Evolutionary conservation across 441 rosid species (phyloP), one percentile per base, ranked within the genome.

Genomic region (Syzygium malaccense): DNA sequence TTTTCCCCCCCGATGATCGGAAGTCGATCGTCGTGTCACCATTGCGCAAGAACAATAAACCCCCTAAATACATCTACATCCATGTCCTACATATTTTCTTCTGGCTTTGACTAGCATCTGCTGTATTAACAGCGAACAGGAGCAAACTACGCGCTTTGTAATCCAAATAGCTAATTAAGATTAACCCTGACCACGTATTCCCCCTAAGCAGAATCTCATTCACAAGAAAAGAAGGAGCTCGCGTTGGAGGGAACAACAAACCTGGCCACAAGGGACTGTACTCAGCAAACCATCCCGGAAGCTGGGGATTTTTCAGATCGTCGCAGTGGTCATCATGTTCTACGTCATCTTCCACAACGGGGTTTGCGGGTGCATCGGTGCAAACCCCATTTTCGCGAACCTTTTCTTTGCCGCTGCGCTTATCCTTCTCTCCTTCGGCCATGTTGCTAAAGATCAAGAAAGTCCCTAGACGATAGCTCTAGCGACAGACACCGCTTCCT

Each of bases 201-300:
- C 51, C 51, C 83, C 51, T 23, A 13, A 75, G 18, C 51, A 23
- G 83, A 75, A 41, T 45, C n/a, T 1, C 83, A 4, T 71, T 71
- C 49, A 20, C 80, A 20, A 71, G 83, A 41, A 75, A 41, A 11
- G 80, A 9, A 55, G 57, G 57, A 55, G 57, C 57, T 55, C 25
- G 57, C 23, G 8, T 18, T 55, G 57, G 23, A 58, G 64, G 25
- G 25, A 45, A 9, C 26, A 33, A 41, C 89, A 84, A 60, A 94
- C 95, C 95, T 92, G 94, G 93, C 92, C 93, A 92, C 23, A 88
- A 66, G 5, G 92, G 87, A 75, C 92, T 85, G 87, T 88, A 71
- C 88, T 92, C 94, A 53, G 92, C 90, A 88, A 89, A 91, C 95
- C 95, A 94, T 45, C 94, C 94, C 26, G 89, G 87, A 80, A 87